Conservation (phyloP, 345 rosid species). For the Lumnitzera littorea region DNA sequence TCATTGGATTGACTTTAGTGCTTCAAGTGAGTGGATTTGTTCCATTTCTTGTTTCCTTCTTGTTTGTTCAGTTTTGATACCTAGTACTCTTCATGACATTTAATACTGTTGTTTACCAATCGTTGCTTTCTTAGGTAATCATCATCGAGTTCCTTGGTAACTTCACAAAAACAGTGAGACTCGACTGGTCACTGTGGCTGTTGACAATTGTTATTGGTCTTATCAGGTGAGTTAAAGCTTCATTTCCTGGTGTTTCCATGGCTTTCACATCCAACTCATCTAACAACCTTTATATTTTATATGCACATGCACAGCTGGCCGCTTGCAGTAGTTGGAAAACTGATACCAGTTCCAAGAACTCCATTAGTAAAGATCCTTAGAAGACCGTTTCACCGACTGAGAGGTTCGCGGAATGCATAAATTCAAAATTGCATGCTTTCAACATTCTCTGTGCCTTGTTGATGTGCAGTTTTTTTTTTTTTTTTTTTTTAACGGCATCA, state of each 20-base stretch:
- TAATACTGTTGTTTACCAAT: not conserved
- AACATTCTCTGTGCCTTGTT: too few relatives aligned
- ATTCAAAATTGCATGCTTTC: too few relatives aligned
- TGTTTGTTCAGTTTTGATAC: not conserved
- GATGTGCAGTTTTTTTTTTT: too few relatives aligned
- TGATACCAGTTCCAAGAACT: slow-evolving; percentile 75
- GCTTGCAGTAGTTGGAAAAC: slow-evolving; percentile 70
- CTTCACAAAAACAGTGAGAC: slow-evolving; percentile 33
- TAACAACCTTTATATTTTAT: not conserved
- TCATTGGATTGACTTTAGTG: slow-evolving; percentile 62
- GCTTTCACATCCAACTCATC: not conserved
- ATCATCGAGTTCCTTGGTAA: slow-evolving; percentile 50
- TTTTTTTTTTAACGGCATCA: too few relatives aligned
- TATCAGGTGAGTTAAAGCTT: slow-evolving; percentile 50
- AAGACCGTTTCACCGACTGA: slow-evolving; percentile 38
- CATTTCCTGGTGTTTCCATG: too few relatives aligned
- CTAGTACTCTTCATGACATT: not conserved
- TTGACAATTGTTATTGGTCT: slow-evolving; percentile 52
- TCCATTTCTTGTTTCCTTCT: not conserved
- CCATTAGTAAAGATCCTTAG: slow-evolving; percentile 39
- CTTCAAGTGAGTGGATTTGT: slow-evolving; percentile 56
- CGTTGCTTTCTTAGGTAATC: slow-evolving; percentile 42
- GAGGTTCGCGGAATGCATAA: not conserved
- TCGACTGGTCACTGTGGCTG: slow-evolving; percentile 58
- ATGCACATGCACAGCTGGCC: slow-evolving; percentile 69